A percentile compares a stretch with the other conserved stretches of the same genome.
phyloP scores from a whole-genome alignment of 202 grass and related monocot species.

The Saccharum hybrid region DNA sequence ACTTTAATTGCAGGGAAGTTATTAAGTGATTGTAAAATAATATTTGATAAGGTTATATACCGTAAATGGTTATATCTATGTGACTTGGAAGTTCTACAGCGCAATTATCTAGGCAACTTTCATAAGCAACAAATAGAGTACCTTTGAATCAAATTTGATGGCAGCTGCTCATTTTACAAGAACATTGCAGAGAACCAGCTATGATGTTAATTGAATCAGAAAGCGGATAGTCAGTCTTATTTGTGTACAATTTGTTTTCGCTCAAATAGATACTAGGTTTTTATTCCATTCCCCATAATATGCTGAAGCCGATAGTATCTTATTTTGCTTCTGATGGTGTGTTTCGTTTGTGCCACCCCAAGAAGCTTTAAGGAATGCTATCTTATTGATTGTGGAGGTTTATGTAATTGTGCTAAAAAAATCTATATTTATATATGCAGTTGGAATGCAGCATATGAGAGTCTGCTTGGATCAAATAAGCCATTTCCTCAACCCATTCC shows the following conservation, averaged over 20 bases:
- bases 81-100: neutral
- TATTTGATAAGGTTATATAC: neutral
- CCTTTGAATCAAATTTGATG: constrained; percentile 9
- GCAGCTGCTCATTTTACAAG: constrained; percentile 24
- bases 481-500: constrained; percentile 77
- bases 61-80: neutral
- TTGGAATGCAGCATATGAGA: constrained; percentile 97
- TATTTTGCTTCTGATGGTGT: constrained; percentile 4
- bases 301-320: constrained; percentile 11
- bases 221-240: neutral
- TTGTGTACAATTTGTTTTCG: neutral
- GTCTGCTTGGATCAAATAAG: constrained; percentile 87
- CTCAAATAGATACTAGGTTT: neutral
- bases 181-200: constrained; percentile 1
- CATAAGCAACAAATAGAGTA: neutral
- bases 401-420: constrained; percentile 32
- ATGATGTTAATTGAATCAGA: neutral
- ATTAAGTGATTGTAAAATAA: neutral
- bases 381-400: neutral
- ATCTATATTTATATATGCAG: constrained; percentile 48
- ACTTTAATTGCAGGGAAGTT: neutral
- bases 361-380: constrained; percentile 5
- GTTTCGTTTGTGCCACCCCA: neutral
- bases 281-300: neutral
- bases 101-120: neutral